Conservation (phyloP, 805 yeast species). For the Kodamaea sagamina region DNA sequence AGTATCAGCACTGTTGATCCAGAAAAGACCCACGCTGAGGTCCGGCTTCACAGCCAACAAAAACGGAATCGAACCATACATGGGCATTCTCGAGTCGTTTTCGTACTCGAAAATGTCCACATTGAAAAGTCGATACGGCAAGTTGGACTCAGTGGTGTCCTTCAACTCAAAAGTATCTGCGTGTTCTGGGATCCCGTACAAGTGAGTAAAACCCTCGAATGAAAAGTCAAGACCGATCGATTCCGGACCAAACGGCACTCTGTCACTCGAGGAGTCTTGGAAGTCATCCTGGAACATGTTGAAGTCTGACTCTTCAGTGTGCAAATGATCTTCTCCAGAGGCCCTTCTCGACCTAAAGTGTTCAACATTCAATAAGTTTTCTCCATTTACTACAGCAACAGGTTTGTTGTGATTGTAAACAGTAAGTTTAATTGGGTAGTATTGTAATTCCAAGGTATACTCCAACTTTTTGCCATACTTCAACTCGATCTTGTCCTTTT, state of each 20-base stretch:
- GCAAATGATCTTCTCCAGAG: constrained; percentile 34
- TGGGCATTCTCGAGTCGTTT: constrained; percentile 75
- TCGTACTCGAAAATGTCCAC: constrained; percentile 97
- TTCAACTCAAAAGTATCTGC: constrained; percentile 76
- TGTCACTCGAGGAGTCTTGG: constrained; percentile 64
- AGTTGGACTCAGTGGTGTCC: constrained; percentile 59
- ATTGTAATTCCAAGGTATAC: constrained; percentile 45
- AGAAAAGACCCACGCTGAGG: constrained; percentile 73
- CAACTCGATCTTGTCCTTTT: constrained; percentile 17
- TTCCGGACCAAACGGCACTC: constrained; percentile 83
- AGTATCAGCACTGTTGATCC: constrained; percentile 94
- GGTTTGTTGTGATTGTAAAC: constrained; percentile 47
- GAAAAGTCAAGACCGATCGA: constrained; percentile 78
- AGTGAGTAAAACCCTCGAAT: constrained; percentile 59
- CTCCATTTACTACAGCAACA: constrained; percentile 65
- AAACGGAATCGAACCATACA: constrained; percentile 95
- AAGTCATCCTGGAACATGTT: constrained; percentile 74
- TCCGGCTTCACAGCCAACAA: constrained; percentile 66
- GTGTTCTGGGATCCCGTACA: constrained; percentile 97
- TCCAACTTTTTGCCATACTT: constrained; percentile 41
- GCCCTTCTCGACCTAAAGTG: constrained; percentile 58
- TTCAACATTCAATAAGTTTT: constrained; percentile 75
- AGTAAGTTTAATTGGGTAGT: constrained; percentile 52
- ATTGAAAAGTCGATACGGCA: constrained; percentile 84
- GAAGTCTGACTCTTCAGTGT: constrained; percentile 61